phyloP scores from a whole-genome alignment of 2,329 filamentous ascomycete species.

The Xylariales sp. region DNA sequence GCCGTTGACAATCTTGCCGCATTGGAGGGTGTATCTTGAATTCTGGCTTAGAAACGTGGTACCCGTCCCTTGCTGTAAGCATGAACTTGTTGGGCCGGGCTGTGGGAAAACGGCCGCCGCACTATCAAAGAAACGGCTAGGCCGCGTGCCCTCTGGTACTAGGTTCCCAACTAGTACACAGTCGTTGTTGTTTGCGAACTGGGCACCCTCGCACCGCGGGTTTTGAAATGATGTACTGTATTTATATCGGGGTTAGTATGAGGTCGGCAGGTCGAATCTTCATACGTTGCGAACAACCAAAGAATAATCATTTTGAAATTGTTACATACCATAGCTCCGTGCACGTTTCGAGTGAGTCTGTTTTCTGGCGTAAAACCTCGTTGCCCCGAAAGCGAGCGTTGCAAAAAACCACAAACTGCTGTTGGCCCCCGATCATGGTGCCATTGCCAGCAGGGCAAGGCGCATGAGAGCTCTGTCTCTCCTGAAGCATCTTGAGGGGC shows the following conservation, averaged over 20 bases:
- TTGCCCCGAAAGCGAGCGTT: conserved; percentile 33
- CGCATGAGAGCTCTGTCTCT: conserved; percentile 25
- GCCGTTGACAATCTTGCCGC: conserved; percentile 30
- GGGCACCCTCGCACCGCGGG: conserved; percentile 38
- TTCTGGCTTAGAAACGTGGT: conserved; percentile 22
- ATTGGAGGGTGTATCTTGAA: conserved; percentile 32
- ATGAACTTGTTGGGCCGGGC: conserved; percentile 34
- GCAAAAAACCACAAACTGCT: conserved; percentile 39
- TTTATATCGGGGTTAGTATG: conserved; percentile 4
- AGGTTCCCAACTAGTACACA: conserved; percentile 33
- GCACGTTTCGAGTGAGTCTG: conserved; percentile 36
- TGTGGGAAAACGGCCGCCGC: conserved; percentile 31
- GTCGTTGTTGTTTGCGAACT: conserved; percentile 30
- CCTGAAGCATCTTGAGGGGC: conserved; percentile 16
- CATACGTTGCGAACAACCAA: neutral
- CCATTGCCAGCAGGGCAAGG: conserved; percentile 40
- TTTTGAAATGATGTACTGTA: conserved; percentile 34
- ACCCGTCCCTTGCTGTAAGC: conserved; percentile 33
- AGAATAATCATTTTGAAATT: neutral
- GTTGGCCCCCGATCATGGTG: conserved; percentile 36
- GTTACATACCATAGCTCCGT: conserved; percentile 33
- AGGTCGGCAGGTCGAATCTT: neutral
- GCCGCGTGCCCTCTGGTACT: conserved; percentile 25
- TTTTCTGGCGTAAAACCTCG: conserved; percentile 33
- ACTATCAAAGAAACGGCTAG: conserved; percentile 32